Evolutionary conservation across 305 asterid genomes (phyloP).

Genomic region (Fraxinus platypoda): DNA sequence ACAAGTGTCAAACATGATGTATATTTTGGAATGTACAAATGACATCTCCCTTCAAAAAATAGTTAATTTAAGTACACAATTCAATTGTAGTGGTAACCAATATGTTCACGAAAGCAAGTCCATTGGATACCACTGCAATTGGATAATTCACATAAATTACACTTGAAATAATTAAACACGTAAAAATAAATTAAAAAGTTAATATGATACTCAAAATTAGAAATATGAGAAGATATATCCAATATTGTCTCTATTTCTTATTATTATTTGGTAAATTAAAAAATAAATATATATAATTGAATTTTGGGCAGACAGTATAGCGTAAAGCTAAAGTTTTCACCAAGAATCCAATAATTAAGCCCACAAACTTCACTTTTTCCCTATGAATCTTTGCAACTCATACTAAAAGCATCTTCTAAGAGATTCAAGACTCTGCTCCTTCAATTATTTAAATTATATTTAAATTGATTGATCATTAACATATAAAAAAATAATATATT

Average conservation of each 20-base stretch:
- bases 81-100: too few species aligned
- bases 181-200: too few species aligned
- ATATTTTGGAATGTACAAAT: too few species aligned
- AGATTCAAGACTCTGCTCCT: background rate
- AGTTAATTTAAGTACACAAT: too few species aligned
- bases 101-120: too few species aligned
- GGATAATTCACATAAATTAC: too few species aligned
- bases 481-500: background rate
- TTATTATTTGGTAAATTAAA: background rate
- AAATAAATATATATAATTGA: background rate
- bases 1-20: too few species aligned
- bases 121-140: too few species aligned
- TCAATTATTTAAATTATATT: too few species aligned
- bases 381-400: background rate
- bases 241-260: background rate
- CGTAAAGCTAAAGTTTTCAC: background rate
- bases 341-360: background rate
- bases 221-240: background rate
- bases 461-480: background rate
- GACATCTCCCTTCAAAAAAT: too few species aligned
- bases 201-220: background rate
- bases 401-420: background rate
- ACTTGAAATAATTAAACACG: too few species aligned
- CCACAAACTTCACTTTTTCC: background rate
- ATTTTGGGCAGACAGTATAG: background rate